Conservation (phyloP, 1,284 basidiomycete species). For the Cutaneotrichosporon sp. region DNA sequence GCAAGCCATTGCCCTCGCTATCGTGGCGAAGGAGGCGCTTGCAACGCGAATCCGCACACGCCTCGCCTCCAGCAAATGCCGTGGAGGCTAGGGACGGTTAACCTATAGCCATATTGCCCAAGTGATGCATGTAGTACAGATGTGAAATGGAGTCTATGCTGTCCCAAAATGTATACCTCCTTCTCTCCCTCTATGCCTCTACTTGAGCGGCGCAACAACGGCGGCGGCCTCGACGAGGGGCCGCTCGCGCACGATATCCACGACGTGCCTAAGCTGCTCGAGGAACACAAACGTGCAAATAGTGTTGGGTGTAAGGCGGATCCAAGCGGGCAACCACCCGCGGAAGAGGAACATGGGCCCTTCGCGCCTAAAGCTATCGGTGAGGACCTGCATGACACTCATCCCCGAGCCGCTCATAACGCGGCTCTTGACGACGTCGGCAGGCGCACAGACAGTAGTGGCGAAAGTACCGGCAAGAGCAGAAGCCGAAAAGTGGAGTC, state of each 20-base stretch:
- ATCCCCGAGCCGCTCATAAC: slow-evolving; percentile 53
- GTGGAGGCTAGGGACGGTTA: background rate
- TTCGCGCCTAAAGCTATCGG: slow-evolving; percentile 33
- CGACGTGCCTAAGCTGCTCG: slow-evolving; percentile 47
- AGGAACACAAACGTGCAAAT: slow-evolving; percentile 54
- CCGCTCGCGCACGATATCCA: slow-evolving; percentile 32
- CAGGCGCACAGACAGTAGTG: slow-evolving; percentile 56
- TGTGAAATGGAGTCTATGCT: slow-evolving; percentile 2
- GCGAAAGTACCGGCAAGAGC: slow-evolving; percentile 58
- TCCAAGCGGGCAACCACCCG: slow-evolving; percentile 60
- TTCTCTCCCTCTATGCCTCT: slow-evolving; percentile 5
- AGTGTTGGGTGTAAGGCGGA: slow-evolving; percentile 55
- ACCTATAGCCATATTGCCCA: background rate
- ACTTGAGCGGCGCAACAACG: slow-evolving; percentile 11
- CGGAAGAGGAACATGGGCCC: slow-evolving; percentile 58
- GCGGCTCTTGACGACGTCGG: slow-evolving; percentile 57
- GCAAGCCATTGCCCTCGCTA: slow-evolving; percentile 19
- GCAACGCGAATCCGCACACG: background rate
- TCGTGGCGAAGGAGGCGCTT: slow-evolving; percentile 16
- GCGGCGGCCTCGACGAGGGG: slow-evolving; percentile 1
- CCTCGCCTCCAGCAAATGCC: background rate
- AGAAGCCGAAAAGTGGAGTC: slow-evolving; percentile 55
- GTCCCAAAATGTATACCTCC: background rate
- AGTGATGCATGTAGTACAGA: slow-evolving; percentile 12
- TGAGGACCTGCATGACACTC: slow-evolving; percentile 33